These are phyloP conservation scores for Halenospora varia DNA, from an alignment of 495 filamentous ascomycete genomes.

Conservation along the genomic window DNA sequence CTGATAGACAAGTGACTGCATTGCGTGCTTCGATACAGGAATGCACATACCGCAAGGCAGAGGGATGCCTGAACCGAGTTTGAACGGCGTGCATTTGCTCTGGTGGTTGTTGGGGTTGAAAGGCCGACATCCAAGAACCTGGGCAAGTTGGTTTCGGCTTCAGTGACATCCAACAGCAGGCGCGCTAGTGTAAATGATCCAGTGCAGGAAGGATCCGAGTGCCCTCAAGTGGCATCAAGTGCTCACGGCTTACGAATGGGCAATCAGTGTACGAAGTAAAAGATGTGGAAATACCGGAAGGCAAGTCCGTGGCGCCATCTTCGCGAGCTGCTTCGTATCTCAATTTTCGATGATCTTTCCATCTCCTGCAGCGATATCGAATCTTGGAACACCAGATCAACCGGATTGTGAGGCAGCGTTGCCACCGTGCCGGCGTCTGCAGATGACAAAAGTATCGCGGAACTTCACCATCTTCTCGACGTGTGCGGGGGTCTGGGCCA, in stretches of 20 bases:
- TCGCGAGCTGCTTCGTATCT: background rate
- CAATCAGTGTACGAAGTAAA: background rate
- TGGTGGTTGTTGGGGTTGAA: too few species aligned
- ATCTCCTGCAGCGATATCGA: background rate
- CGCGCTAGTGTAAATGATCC: background rate
- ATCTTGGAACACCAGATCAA: background rate
- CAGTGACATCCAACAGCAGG: background rate
- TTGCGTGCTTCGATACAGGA: too few species aligned
- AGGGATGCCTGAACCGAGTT: background rate
- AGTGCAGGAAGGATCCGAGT: too few species aligned
- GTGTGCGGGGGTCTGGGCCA: background rate
- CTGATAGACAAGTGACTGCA: too few species aligned
- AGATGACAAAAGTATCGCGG: background rate
- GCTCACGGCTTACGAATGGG: background rate
- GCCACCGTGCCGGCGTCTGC: background rate
- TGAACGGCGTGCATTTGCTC: too few species aligned
- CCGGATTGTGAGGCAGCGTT: background rate
- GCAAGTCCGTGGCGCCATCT: background rate
- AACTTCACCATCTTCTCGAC: background rate
- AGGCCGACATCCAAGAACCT: background rate
- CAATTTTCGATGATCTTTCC: background rate
- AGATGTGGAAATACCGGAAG: background rate
- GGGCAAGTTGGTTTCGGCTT: conserved; percentile 6
- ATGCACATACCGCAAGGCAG: too few species aligned
- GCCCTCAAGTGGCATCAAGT: too few species aligned